Evolutionary conservation across 495 filamentous ascomycete species (phyloP).

Genomic region (Entonaema liquescens): DNA sequence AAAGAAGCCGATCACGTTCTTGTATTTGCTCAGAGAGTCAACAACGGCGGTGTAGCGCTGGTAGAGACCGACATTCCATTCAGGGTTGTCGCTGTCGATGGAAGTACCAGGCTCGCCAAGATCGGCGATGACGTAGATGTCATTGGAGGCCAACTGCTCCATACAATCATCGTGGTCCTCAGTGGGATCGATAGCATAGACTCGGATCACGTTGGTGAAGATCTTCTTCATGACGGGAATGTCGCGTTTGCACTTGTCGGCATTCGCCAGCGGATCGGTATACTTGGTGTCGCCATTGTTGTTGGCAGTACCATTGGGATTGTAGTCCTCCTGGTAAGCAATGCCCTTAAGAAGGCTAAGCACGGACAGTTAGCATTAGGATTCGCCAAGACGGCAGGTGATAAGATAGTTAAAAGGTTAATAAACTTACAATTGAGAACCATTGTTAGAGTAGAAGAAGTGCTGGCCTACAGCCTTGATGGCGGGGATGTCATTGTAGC

Average conservation of each 20-base stretch:
- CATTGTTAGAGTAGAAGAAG: constrained; percentile 48
- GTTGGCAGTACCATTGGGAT: constrained; percentile 47
- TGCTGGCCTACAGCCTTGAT: constrained; percentile 46
- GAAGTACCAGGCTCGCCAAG: constrained; percentile 79
- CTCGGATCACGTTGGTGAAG: constrained; percentile 89
- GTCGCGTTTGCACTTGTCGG: constrained; percentile 76
- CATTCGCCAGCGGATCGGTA: constrained; percentile 76
- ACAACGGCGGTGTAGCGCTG: constrained; percentile 82
- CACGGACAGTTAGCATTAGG: constrained; percentile 12
- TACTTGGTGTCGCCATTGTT: constrained; percentile 53
- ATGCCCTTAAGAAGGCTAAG: constrained; percentile 76
- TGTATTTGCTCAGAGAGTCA: constrained; percentile 78
- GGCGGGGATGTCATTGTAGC: constrained; percentile 40
- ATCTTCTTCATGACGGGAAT: constrained; percentile 79
- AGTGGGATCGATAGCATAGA: constrained; percentile 87
- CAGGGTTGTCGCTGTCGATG: constrained; percentile 80
- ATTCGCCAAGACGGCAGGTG: constrained; percentile 22
- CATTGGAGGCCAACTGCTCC: constrained; percentile 79
- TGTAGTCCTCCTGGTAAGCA: constrained; percentile 78
- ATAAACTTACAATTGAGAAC: constrained; percentile 46
- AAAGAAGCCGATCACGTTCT: constrained; percentile 94
- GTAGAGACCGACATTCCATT: constrained; percentile 79
- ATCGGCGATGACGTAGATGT: constrained; percentile 95
- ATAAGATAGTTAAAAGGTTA: constrained; percentile 5
- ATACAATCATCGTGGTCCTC: constrained; percentile 83